A percentile compares a stretch with the other conserved stretches of the same genome.
Conservation (phyloP, 345 rosid species). For the Salix udensis region DNA sequence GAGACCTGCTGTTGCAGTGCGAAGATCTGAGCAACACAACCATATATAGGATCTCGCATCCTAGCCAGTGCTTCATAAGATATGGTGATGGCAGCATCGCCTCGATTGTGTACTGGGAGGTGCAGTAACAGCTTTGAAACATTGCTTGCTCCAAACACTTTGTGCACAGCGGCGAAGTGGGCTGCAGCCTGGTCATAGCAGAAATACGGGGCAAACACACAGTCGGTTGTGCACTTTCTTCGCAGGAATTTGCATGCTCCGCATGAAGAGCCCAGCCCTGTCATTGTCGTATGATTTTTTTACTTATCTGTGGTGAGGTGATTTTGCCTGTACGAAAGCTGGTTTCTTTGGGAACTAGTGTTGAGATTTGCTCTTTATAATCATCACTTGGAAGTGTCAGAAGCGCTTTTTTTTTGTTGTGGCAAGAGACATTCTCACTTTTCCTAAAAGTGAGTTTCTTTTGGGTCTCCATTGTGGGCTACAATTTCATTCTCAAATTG, state of each 20-base stretch:
- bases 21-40: slow-evolving; percentile 64
- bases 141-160: slow-evolving; percentile 77
- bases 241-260: slow-evolving; percentile 84
- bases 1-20: slow-evolving; percentile 72
- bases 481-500: slow-evolving; percentile 47
- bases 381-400: slow-evolving; percentile 24
- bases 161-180: slow-evolving; percentile 74
- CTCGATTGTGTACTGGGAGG: slow-evolving; percentile 44
- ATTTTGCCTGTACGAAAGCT: slow-evolving; percentile 17
- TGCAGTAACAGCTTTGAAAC: slow-evolving; percentile 58
- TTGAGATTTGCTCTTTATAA: slow-evolving; percentile 39
- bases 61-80: slow-evolving; percentile 71
- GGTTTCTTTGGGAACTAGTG: slow-evolving; percentile 27
- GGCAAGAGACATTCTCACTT: slow-evolving; percentile 36
- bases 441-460: slow-evolving; percentile 34
- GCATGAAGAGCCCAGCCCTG: slow-evolving; percentile 69
- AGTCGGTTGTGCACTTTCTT: slow-evolving; percentile 62
- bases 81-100: slow-evolving; percentile 62
- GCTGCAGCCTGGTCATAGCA: slow-evolving; percentile 57
- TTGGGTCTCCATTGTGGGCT: slow-evolving; percentile 65
- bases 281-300: slow-evolving; percentile 49
- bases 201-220: slow-evolving; percentile 74
- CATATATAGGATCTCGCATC: slow-evolving; percentile 52
- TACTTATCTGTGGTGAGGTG: slow-evolving; percentile 21
- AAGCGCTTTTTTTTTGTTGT: slow-evolving; percentile 18